A percentile compares a stretch with the other conserved stretches of the same genome.
Evolutionary conservation across 1,284 basidiomycete species (phyloP).

Genomic region (Stereum hirsutum): DNA sequence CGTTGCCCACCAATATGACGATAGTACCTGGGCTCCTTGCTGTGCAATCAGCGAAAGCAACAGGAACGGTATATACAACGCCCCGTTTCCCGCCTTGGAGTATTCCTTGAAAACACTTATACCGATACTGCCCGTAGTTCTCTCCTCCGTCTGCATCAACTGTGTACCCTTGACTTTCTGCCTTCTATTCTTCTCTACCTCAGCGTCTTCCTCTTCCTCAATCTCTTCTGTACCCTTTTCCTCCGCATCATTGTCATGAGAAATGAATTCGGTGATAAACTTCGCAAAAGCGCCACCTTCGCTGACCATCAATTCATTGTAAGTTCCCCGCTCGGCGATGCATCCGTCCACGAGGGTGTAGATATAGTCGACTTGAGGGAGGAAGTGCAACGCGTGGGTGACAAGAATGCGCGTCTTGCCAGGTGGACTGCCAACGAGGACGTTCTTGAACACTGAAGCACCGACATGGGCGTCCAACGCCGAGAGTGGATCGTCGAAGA

Average conservation of each 20-base stretch:
- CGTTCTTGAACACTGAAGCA: slow-evolving; percentile 79
- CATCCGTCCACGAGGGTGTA: slow-evolving; percentile 63
- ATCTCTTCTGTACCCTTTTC: slow-evolving; percentile 21
- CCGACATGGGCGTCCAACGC: slow-evolving; percentile 86
- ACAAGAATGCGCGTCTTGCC: slow-evolving; percentile 80
- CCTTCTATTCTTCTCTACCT: slow-evolving; percentile 26
- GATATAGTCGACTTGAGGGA: slow-evolving; percentile 72
- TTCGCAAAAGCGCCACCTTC: slow-evolving; percentile 61
- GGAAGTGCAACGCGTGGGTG: slow-evolving; percentile 78
- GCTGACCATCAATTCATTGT: slow-evolving; percentile 50
- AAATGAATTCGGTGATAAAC: slow-evolving; percentile 61
- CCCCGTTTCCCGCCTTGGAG: slow-evolving; percentile 45
- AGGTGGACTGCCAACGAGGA: slow-evolving; percentile 49
- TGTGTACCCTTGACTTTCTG: slow-evolving; percentile 28
- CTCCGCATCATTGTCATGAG: slow-evolving; percentile 22
- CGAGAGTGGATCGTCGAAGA: slow-evolving; percentile 77
- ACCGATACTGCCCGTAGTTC: slow-evolving; percentile 51
- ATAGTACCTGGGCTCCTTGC: slow-evolving; percentile 54
- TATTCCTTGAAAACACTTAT: slow-evolving; percentile 44
- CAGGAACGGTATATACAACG: slow-evolving; percentile 14
- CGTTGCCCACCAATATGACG: slow-evolving; percentile 52
- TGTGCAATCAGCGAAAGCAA: slow-evolving; percentile 48
- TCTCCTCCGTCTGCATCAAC: slow-evolving; percentile 61
- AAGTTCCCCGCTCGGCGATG: slow-evolving; percentile 73
- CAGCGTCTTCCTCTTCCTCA: slow-evolving; percentile 14